Percentiles rank a stretch among this genome's conserved stretches.
These are phyloP conservation scores for Trichoderma breve DNA, from an alignment of 2,329 filamentous ascomycete genomes.

Conservation along the genomic window DNA sequence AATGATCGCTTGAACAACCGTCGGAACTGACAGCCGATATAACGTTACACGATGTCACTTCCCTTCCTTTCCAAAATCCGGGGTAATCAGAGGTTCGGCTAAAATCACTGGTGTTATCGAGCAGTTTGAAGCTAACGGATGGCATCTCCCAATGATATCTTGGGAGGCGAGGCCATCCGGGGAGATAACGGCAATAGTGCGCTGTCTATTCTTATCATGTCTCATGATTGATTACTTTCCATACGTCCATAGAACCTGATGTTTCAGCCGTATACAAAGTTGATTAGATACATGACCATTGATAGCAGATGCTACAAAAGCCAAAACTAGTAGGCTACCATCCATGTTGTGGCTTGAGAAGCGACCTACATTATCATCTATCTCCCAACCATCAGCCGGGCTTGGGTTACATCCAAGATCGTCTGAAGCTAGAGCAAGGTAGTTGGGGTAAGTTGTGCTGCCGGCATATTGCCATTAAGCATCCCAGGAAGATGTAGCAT, in stretches of 20 bases:
- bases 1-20: not conserved
- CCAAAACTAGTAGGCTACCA: not conserved
- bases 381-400: not conserved
- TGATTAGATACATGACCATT: not conserved
- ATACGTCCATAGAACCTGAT: not conserved
- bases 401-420: not conserved
- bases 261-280: not conserved
- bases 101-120: not conserved
- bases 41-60: constrained; percentile 14
- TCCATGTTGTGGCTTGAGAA: not conserved
- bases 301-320: not conserved
- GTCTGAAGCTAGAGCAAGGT: not conserved
- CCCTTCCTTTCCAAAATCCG: not conserved
- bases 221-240: not conserved
- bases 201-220: not conserved
- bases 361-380: not conserved
- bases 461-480: not conserved
- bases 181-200: not conserved
- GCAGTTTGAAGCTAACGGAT: not conserved
- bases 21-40: not conserved
- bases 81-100: constrained; percentile 1
- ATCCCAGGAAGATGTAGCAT: not conserved
- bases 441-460: not conserved
- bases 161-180: not conserved
- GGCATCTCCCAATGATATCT: not conserved